Evolutionary conservation across 176 grass and related monocot species (phyloP).

Genomic region (Oryza meridionalis): DNA sequence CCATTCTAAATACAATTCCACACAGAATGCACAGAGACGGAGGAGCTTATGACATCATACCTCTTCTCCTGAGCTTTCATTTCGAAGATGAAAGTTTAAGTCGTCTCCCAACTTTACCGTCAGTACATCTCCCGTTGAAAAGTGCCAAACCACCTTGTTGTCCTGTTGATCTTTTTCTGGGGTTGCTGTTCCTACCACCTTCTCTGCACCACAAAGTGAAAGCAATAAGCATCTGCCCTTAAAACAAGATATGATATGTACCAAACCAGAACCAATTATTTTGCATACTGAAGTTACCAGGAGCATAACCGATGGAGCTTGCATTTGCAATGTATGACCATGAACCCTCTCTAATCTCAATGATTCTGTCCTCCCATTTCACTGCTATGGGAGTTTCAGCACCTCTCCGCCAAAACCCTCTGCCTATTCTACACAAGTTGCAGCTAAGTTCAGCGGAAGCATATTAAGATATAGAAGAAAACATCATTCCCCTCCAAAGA

Average conservation of each 20-base stretch:
- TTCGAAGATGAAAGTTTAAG: constrained; percentile 67
- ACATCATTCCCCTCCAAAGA: neutral
- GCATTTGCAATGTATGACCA: constrained; percentile 83
- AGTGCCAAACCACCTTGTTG: constrained; percentile 67
- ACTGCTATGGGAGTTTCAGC: constrained; percentile 81
- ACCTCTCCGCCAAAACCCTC: constrained; percentile 92
- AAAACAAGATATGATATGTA: constrained; percentile 14
- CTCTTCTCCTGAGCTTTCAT: constrained; percentile 66
- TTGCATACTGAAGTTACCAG: constrained; percentile 57
- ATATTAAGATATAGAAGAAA: constrained; percentile 18
- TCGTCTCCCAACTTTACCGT: constrained; percentile 63
- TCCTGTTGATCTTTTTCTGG: constrained; percentile 56
- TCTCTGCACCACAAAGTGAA: constrained; percentile 65
- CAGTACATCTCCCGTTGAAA: constrained; percentile 78
- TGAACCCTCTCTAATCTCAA: constrained; percentile 87
- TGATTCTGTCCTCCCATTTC: constrained; percentile 83
- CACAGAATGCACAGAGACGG: neutral
- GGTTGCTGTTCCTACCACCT: constrained; percentile 75
- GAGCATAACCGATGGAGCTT: constrained; percentile 80
- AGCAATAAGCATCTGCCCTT: neutral
- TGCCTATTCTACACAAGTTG: constrained; percentile 77
- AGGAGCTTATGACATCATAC: constrained; percentile 39
- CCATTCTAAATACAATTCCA: neutral
- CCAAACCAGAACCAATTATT: constrained; percentile 21
- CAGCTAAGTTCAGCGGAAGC: constrained; percentile 1